Base-by-base conservation (phyloP, 345 rosid species). In the Eucalyptus shirleyi region DNA sequence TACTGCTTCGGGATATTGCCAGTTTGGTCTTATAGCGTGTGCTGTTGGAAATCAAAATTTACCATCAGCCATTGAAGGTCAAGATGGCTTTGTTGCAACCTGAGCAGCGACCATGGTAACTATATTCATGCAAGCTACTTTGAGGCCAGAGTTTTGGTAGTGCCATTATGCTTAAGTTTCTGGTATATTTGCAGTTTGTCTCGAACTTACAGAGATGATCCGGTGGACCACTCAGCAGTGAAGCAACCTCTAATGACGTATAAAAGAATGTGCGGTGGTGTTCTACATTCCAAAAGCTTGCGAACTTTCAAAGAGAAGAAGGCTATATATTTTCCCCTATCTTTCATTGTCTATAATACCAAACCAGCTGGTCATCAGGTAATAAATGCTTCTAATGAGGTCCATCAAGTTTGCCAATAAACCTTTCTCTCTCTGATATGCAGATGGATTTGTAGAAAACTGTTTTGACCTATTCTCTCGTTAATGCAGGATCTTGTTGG, bases 331-430 rank as follows among this genome's bases (percentile, higher is more conserved):
- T 94, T 90, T 86, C 97, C 96, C 88, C 87, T 94, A 59, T 94
- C 98, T 88, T 94, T 95, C 90, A 37, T 97, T 37, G 92, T 96
- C 87, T 92, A 91, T 88, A 96, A 95, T 93, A 92, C 97, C 87
- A 96, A 95, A 90, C 99, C 99, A 83, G 92, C 95, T 91, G 97
- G 99, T 86, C 99, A 96, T 93, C 99, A 96, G 98, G 98, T 97
- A 94, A 69, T 91, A 87, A 24, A 32, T 65, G 72, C 23, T 18
- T 69, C 26, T 32, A 69, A 69, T 59, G 55, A 15, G 28, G 85
- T 81, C 56, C 51, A 21, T 82, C 42, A 44, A 47, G 32, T 77
- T 18, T 69, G 30, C 30, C 87, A 15, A 15, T 83, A 50, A 55
- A 72, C 45, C 82, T 49, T 18, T 53, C 56, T 83, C 44, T 82